Evolutionary conservation across 1,284 basidiomycete species (phyloP).

Genomic region (Sporisorium scitamineum): DNA sequence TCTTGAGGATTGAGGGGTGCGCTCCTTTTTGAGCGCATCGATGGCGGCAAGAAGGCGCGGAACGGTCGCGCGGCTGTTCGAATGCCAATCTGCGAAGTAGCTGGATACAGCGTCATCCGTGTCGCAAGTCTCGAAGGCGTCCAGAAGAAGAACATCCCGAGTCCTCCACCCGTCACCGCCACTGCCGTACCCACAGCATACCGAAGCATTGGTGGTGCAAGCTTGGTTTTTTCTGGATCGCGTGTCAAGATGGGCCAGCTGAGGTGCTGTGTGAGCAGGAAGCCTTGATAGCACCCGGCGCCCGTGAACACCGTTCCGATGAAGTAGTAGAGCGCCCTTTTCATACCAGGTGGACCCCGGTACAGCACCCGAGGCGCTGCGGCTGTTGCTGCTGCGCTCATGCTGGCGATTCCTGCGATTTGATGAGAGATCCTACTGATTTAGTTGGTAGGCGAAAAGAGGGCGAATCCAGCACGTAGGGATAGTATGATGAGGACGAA

Average conservation of each 20-base stretch:
- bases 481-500: not conserved
- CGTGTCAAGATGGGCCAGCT: conserved; percentile 48
- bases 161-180: conserved; percentile 22
- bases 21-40: conserved; percentile 26
- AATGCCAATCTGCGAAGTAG: conserved; percentile 36
- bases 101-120: conserved; percentile 50
- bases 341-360: conserved; percentile 53
- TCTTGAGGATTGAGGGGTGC: conserved; percentile 38
- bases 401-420: not conserved
- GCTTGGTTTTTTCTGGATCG: conserved; percentile 43
- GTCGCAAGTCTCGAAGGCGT: conserved; percentile 47
- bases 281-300: conserved; percentile 46
- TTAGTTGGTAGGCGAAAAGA: no score
- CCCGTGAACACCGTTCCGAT: conserved; percentile 48
- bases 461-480: no score
- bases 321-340: conserved; percentile 44
- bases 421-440: no score
- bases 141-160: conserved; percentile 50
- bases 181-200: conserved; percentile 30
- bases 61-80: conserved; percentile 33
- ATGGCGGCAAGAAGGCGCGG: conserved; percentile 27
- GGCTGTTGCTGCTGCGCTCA: conserved; percentile 11
- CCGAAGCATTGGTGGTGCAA: conserved; percentile 35
- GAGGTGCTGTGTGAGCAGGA: conserved; percentile 47
- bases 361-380: conserved; percentile 36